Conservation (phyloP, 495 filamentous ascomycete species). For the Choiromyces venosus region DNA sequence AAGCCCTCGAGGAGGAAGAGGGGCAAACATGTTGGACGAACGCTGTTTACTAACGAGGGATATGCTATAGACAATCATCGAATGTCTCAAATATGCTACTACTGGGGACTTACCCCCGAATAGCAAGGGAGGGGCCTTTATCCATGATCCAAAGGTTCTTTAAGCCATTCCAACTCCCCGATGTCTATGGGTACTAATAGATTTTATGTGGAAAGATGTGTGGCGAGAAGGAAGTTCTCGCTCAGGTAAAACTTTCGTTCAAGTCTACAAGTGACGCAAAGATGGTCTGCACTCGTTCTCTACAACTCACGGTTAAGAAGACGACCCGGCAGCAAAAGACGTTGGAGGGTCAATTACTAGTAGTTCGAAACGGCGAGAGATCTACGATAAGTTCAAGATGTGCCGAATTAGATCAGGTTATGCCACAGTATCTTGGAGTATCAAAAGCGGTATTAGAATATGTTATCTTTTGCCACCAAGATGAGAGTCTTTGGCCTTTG, state of each 20-base stretch:
- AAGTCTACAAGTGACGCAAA: conserved; percentile 64
- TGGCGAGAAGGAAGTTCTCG: conserved; percentile 83
- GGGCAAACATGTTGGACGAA: background rate
- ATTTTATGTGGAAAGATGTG: conserved; percentile 53
- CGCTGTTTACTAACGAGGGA: conserved; percentile 22
- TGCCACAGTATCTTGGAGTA: conserved; percentile 85
- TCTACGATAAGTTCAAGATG: conserved; percentile 69
- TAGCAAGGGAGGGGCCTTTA: conserved; percentile 88
- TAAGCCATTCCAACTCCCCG: background rate
- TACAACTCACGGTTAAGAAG: conserved; percentile 85
- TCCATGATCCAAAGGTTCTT: conserved; percentile 82
- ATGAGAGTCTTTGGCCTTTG: conserved; percentile 97
- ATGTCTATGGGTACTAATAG: conserved; percentile 23
- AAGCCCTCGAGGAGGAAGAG: background rate
- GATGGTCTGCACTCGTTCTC: conserved; percentile 72
- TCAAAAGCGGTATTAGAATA: conserved; percentile 82
- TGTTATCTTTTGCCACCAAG: conserved; percentile 98
- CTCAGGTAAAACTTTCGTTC: conserved; percentile 87
- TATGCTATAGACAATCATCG: conserved; percentile 73
- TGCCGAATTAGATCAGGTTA: conserved; percentile 70
- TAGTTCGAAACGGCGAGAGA: conserved; percentile 74
- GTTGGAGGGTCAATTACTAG: conserved; percentile 68
- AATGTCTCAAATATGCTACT: conserved; percentile 97
- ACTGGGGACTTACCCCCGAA: conserved; percentile 91
- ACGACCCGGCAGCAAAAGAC: conserved; percentile 65